Base-by-base conservation (phyloP, 2,329 filamentous ascomycete genomes). In the Byssochlamys sp. region DNA sequence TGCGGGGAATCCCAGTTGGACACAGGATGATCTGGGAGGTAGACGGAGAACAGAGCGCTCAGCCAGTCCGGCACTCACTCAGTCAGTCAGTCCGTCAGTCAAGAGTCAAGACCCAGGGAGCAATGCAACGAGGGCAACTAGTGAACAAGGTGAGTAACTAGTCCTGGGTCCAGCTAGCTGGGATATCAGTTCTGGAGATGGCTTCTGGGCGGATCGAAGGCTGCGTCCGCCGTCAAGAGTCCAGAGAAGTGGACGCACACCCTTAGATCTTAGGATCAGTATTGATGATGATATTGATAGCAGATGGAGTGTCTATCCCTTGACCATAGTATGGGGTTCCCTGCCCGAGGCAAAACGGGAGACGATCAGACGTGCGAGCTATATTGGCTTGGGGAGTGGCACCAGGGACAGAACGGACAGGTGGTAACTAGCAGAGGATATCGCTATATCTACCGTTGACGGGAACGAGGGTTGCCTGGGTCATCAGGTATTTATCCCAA, bases 1-100 rank as follows among this genome's bases (percentile, higher is more conserved):
- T 66, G 64, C 63, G 64, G 64, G 63, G 64, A 59, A 65, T 58
- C 57, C 62, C 49, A 26, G 49, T 1, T 24, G 26, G 10, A 51
- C 19, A 24, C 24, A 3, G 49, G 14, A n/a, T 25, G 24, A 12
- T 49, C 45, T 49, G 45, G 9, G 45, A 19, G 45, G 45, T 3
- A 7, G 24, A 28, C 49, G 49, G 19, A 3, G 24, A 12, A 27
- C 3, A 24, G 49, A 51, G 24, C 28, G 9, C 5, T 29, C 28
- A 6, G 9, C 9, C 28, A 29, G 28, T 29, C 28, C 1, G 28
- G 11, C 4, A 9, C 29, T 31, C 29, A 31, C 7, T 31, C 28
- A 29, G 2, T 29, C 28, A 6, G 9, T 29, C 28, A 29, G 28
- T 29, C 28, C 1, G 28, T 29, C 28, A 6, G 19, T 48, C 45